Conservation (phyloP, 2,329 filamentous ascomycete species). For the Fusarium sp. region DNA sequence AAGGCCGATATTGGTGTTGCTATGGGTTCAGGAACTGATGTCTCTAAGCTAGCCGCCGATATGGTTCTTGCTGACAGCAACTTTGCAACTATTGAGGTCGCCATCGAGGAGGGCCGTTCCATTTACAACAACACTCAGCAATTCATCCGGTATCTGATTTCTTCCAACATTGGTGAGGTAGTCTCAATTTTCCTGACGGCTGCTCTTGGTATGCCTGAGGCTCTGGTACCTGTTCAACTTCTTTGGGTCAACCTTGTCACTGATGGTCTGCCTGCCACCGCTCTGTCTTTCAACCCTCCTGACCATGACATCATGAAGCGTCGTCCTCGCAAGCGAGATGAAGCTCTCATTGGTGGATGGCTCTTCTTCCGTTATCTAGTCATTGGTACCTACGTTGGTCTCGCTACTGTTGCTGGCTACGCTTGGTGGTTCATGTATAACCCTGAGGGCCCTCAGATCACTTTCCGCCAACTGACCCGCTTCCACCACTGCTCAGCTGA, state of each 20-base stretch:
- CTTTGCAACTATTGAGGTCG: conserved; percentile 96
- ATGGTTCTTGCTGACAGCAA: conserved; percentile 99
- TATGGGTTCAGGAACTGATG: conserved; percentile 98
- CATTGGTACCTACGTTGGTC: conserved; percentile 93
- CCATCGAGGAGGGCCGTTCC: conserved; percentile 95
- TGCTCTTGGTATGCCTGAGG: conserved; percentile 96
- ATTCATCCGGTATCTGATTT: conserved; percentile 99
- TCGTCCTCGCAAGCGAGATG: conserved; percentile 89
- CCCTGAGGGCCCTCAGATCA: conserved; percentile 87
- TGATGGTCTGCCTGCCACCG: conserved; percentile 95
- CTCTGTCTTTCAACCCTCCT: conserved; percentile 97
- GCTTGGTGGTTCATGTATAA: conserved; percentile 99
- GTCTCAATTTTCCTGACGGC: conserved; percentile 99
- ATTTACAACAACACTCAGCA: conserved; percentile 99
- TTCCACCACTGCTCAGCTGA: conserved; percentile 92
- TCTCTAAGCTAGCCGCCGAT: conserved; percentile 94
- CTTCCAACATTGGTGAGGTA: conserved; percentile 98
- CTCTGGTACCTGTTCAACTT: conserved; percentile 94
- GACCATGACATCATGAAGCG: conserved; percentile 98
- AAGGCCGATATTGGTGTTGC: conserved; percentile 99
- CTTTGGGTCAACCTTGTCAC: conserved; percentile 99
- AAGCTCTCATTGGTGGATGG: conserved; percentile 93
- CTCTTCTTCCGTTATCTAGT: conserved; percentile 98
- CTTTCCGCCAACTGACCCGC: conserved; percentile 87
- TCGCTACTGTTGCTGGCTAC: conserved; percentile 95